A percentile compares a stretch with the other conserved stretches of the same genome.
Evolutionary conservation across 768 basidiomycete genomes (phyloP).

Genomic region (Tricholoma sp.): DNA sequence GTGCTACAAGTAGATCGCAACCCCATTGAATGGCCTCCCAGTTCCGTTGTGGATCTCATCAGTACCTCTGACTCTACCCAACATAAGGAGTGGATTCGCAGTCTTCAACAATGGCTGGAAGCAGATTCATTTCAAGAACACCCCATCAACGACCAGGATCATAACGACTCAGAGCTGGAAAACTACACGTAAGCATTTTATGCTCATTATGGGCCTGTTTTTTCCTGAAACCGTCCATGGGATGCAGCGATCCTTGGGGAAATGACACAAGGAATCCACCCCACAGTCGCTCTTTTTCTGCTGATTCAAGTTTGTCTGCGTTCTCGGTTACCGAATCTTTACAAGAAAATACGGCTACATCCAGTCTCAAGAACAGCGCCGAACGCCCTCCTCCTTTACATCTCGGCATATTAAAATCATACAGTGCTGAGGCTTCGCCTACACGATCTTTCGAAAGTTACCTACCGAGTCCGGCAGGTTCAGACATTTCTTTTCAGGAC

Average conservation of each 20-base stretch:
- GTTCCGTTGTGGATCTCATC: constrained; percentile 41
- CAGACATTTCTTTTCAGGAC: constrained; percentile 45
- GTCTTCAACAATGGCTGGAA: constrained; percentile 75
- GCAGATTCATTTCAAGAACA: constrained; percentile 34
- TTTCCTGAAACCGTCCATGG: constrained; percentile 19
- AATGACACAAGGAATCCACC: constrained; percentile 31
- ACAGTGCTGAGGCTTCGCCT: constrained; percentile 37
- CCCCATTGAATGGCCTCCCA: constrained; percentile 91
- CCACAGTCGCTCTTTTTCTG: constrained; percentile 57
- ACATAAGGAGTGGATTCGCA: constrained; percentile 63
- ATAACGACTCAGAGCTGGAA: constrained; percentile 43
- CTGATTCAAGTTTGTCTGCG: constrained; percentile 51
- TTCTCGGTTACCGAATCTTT: constrained; percentile 41
- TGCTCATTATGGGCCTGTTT: background rate
- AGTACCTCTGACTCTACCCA: constrained; percentile 40
- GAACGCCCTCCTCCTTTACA: constrained; percentile 46
- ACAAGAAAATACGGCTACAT: constrained; percentile 22
- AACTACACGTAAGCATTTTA: constrained; percentile 28
- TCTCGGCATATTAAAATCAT: constrained; percentile 38
- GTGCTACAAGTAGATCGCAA: constrained; percentile 88
- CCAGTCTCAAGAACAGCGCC: constrained; percentile 15
- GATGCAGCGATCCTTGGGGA: constrained; percentile 41
- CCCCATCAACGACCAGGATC: constrained; percentile 45
- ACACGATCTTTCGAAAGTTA: constrained; percentile 49
- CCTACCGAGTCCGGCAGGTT: constrained; percentile 54